Conservation (phyloP, 2,329 filamentous ascomycete species). For the Drechslerella stenobrocha region DNA sequence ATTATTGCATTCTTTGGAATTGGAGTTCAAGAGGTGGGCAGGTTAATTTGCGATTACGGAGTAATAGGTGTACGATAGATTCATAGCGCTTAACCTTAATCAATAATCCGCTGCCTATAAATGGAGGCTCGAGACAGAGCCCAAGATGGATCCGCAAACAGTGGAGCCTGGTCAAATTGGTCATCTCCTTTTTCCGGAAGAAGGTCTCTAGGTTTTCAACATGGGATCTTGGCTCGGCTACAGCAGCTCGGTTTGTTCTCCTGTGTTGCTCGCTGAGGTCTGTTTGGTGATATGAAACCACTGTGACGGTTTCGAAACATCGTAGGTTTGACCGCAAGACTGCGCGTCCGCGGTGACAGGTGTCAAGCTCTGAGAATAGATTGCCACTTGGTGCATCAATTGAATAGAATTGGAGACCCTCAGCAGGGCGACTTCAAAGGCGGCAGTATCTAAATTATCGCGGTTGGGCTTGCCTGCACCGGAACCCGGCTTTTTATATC, state of each 20-base stretch:
- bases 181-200: too few species aligned
- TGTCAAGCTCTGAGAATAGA: too few species aligned
- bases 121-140: neutral
- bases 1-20: constrained; percentile 38
- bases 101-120: constrained; percentile 20
- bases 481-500: constrained; percentile 38
- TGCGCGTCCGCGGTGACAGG: constrained; percentile 12
- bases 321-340: constrained; percentile 37
- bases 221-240: too few species aligned
- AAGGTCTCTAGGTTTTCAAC: too few species aligned
- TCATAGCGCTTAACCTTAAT: constrained; percentile 47
- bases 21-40: constrained; percentile 42
- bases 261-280: constrained; percentile 23
- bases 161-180: too few species aligned
- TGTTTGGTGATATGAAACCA: constrained; percentile 35
- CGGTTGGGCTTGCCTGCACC: constrained; percentile 21
- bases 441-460: constrained; percentile 13
- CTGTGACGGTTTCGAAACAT: constrained; percentile 47
- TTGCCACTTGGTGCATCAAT: too few species aligned
- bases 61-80: constrained; percentile 41
- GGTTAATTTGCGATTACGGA: constrained; percentile 36
- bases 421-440: constrained; percentile 23
- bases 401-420: constrained; percentile 7
- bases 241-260: constrained; percentile 3
- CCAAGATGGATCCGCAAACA: neutral